A percentile compares a stretch with the other conserved stretches of the same genome.
Evolutionary conservation across 768 basidiomycete species (phyloP).

Genomic region (Epithele typhae): DNA sequence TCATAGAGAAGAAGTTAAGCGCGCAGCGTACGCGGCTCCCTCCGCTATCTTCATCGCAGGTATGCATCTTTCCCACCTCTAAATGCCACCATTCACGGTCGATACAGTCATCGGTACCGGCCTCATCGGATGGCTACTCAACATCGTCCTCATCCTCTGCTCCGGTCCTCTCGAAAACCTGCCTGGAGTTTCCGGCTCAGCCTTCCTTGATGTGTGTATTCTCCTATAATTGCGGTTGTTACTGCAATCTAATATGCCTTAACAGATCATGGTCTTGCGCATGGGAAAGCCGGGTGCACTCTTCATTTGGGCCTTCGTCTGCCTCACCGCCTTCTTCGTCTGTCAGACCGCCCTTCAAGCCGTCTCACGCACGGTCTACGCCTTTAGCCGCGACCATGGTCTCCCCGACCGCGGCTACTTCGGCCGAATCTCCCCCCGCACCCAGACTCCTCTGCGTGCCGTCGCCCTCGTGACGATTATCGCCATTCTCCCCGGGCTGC

Average conservation of each 20-base stretch:
- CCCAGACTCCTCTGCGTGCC: conserved; percentile 72
- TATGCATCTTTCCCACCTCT: conserved; percentile 2
- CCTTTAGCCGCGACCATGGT: conserved; percentile 77
- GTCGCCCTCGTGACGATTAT: conserved; percentile 70
- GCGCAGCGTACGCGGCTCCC: conserved; percentile 72
- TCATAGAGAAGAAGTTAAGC: conserved; percentile 69
- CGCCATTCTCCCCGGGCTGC: conserved; percentile 64
- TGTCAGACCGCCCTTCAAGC: conserved; percentile 80
- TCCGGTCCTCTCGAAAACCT: conserved; percentile 68
- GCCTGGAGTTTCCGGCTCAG: conserved; percentile 66
- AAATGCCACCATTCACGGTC: background rate
- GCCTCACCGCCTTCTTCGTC: conserved; percentile 85
- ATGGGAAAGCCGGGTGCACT: conserved; percentile 76
- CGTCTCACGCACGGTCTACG: conserved; percentile 75
- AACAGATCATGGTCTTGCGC: conserved; percentile 66
- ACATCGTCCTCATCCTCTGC: conserved; percentile 83
- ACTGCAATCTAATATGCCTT: too few species aligned
- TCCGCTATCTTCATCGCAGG: conserved; percentile 60
- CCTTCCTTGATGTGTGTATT: conserved; percentile 58
- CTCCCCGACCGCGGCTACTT: conserved; percentile 80
- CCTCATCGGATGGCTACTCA: conserved; percentile 79
- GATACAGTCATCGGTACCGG: conserved; percentile 65
- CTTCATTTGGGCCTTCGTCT: conserved; percentile 79
- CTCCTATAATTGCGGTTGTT: too few species aligned
- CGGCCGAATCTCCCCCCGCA: conserved; percentile 55